Conservation (phyloP, 768 basidiomycete genomes). For the Russula olivacea region DNA sequence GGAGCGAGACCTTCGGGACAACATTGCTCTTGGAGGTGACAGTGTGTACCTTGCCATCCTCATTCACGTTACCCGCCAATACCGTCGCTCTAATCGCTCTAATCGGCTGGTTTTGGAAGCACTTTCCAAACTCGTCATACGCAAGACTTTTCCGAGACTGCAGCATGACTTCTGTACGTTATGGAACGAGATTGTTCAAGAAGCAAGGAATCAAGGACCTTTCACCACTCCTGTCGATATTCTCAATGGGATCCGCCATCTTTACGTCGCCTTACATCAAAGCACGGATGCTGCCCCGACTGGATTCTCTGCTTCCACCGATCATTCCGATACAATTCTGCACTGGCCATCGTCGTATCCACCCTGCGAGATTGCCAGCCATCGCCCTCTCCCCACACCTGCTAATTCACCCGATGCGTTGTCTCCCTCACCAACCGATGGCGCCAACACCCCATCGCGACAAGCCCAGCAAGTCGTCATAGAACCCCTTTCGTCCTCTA, state of each 20-base stretch:
- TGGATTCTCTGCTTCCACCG: background rate
- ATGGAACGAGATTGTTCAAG: background rate
- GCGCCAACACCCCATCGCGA: too few relatives aligned
- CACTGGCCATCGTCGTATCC: background rate
- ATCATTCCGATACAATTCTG: background rate
- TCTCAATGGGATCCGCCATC: background rate
- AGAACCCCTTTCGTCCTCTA: too few relatives aligned
- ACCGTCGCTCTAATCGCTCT: too few relatives aligned
- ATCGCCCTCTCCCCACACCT: too few relatives aligned
- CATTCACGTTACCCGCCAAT: background rate
- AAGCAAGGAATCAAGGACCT: background rate
- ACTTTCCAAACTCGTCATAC: background rate
- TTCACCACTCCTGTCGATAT: background rate
- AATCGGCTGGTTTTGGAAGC: rapidly evolving
- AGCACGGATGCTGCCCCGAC: background rate
- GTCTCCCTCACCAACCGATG: too few relatives aligned
- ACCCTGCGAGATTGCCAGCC: background rate
- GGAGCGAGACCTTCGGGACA: background rate
- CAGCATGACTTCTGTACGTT: background rate
- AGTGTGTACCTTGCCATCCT: background rate
- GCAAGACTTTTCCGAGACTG: background rate
- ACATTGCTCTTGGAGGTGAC: background rate
- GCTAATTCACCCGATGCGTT: too few relatives aligned
- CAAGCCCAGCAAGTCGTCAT: too few relatives aligned
- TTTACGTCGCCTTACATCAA: background rate